Evolutionary conservation across 441 rosid genomes (phyloP).

Genomic region (Syzygium malaccense): DNA sequence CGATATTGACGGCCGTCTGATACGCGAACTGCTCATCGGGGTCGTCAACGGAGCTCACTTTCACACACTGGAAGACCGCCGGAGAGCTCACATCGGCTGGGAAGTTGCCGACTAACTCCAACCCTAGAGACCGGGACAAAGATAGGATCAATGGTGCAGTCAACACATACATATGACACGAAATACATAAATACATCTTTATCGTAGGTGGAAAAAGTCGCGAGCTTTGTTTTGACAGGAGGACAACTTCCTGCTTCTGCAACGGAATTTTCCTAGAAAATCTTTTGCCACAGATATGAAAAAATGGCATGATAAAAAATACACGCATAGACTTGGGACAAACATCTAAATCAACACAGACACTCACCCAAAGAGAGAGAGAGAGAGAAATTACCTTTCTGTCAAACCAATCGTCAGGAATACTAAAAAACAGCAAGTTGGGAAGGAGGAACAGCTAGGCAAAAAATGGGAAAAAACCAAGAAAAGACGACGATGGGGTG

Average conservation of each 20-base stretch:
- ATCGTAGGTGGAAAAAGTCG: background rate
- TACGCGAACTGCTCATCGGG: slow-evolving; percentile 68
- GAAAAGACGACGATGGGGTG: background rate
- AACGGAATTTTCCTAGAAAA: background rate
- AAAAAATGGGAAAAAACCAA: background rate
- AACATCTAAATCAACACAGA: background rate
- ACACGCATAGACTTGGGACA: background rate
- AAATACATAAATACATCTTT: background rate
- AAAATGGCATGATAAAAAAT: background rate
- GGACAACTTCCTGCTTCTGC: background rate
- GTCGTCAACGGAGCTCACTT: slow-evolving; percentile 63
- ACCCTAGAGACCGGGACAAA: slow-evolving; percentile 37
- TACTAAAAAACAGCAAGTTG: slow-evolving; percentile 27
- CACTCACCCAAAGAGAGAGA: background rate
- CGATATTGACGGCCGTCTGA: slow-evolving; percentile 75
- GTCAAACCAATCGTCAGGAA: slow-evolving; percentile 20
- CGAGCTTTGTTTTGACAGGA: background rate
- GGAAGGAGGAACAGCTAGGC: slow-evolving; percentile 6
- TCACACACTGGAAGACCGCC: slow-evolving; percentile 74
- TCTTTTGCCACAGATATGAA: background rate
- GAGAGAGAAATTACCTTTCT: background rate
- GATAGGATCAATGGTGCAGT: background rate
- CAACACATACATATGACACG: background rate
- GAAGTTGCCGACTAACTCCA: slow-evolving; percentile 55
- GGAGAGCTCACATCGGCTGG: slow-evolving; percentile 60